Conservation (phyloP, 23 red algal genomes). For the Porphyridium purpureum region DNA sequence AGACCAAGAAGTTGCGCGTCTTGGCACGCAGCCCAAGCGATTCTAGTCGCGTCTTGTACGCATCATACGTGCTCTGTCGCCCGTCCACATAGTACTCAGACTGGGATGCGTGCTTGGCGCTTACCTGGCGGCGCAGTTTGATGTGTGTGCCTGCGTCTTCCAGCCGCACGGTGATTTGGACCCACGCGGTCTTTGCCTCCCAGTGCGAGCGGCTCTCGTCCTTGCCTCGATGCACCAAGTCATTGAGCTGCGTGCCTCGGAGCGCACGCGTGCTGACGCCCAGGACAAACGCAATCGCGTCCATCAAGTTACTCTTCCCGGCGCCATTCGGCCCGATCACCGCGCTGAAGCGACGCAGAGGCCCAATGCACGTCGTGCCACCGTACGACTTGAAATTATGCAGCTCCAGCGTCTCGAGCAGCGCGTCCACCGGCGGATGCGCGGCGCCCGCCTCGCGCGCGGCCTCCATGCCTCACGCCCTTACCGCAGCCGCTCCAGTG, state of each 20-base stretch:
- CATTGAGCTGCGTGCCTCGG: constrained; percentile 59
- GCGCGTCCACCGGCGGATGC: too few relatives aligned
- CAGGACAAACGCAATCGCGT: constrained; percentile 88
- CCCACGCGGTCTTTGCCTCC: too few relatives aligned
- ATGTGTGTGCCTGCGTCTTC: too few relatives aligned
- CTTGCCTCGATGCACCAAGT: constrained; percentile 56
- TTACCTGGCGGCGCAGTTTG: too few relatives aligned
- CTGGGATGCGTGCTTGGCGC: too few relatives aligned
- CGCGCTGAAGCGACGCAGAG: constrained; percentile 64
- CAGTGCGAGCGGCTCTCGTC: background rate
- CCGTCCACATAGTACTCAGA: constrained; percentile 57
- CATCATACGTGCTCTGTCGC: constrained; percentile 19
- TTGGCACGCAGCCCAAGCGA: constrained; percentile 41
- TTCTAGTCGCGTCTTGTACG: constrained; percentile 42
- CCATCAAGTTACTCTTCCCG: constrained; percentile 96
- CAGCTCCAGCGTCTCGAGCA: too few relatives aligned
- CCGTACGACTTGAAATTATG: constrained; percentile 97
- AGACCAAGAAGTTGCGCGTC: constrained; percentile 88
- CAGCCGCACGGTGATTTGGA: too few relatives aligned
- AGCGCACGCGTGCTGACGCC: constrained; percentile 55
- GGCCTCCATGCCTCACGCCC: too few relatives aligned
- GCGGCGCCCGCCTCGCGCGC: too few relatives aligned
- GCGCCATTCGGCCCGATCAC: constrained; percentile 87
- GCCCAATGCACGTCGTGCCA: constrained; percentile 54
- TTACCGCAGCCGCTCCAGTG: too few relatives aligned